Conservation (phyloP, 148 eudicot species). For the Heliamphora exappendiculata region DNA sequence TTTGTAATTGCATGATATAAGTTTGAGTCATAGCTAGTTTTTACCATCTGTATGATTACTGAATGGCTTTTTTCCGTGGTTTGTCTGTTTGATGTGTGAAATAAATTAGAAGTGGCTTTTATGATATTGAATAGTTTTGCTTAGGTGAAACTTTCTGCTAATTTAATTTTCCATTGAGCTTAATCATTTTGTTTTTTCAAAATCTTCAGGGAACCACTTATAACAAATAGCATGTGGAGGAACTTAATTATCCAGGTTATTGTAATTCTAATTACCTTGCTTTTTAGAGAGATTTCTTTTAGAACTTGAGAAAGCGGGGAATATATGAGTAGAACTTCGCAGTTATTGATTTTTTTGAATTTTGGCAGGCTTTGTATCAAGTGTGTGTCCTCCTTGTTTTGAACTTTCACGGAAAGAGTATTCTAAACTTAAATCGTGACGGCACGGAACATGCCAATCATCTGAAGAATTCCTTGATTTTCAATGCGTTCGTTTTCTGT, state of each 20-base stretch:
- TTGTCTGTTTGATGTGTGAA: background rate
- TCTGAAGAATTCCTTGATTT: conserved; percentile 72
- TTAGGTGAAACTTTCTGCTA: too few relatives aligned
- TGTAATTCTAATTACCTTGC: background rate
- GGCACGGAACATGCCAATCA: conserved; percentile 40
- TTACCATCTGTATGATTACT: background rate
- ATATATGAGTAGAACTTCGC: background rate
- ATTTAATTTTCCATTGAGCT: background rate
- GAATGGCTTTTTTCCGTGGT: background rate
- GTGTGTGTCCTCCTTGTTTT: conserved; percentile 63
- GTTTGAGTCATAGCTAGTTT: too few relatives aligned
- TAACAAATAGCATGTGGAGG: conserved; percentile 99
- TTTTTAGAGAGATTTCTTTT: background rate
- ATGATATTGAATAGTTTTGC: background rate
- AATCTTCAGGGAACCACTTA: conserved; percentile 78
- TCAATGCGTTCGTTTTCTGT: conserved; percentile 81
- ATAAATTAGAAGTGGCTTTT: background rate
- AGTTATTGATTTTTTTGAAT: background rate
- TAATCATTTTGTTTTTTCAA: background rate
- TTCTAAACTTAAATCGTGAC: conserved; percentile 42
- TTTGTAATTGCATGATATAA: background rate
- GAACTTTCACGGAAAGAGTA: conserved; percentile 46
- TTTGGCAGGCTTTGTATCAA: conserved; percentile 78
- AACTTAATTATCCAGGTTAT: conserved; percentile 78
- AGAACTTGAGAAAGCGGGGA: background rate